These are phyloP conservation scores for Phaeophleospora eucalypticola DNA, from an alignment of 2,329 filamentous ascomycete species.

Conservation along the genomic window DNA sequence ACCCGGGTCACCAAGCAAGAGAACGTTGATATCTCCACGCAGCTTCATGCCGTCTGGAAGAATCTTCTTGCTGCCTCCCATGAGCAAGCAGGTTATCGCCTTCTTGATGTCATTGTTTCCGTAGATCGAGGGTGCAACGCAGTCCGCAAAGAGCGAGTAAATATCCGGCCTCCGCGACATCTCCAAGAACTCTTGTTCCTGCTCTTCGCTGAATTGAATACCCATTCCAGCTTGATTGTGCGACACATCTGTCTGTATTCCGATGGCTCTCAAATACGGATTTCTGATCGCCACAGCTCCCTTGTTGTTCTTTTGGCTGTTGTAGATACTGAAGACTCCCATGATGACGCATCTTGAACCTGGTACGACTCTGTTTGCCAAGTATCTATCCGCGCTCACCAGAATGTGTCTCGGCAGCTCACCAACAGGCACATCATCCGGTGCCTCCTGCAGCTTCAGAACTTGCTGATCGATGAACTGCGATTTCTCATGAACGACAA, in stretches of 20 bases:
- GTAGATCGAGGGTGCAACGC: conserved; percentile 96
- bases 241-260: conserved; percentile 85
- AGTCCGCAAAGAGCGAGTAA: conserved; percentile 85
- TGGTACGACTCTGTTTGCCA: conserved; percentile 92
- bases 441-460: conserved; percentile 94
- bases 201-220: conserved; percentile 83
- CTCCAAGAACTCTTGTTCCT: conserved; percentile 93
- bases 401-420: conserved; percentile 92
- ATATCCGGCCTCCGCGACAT: conserved; percentile 86
- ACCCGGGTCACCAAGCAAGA: conserved; percentile 93
- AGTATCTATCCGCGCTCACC: conserved; percentile 91
- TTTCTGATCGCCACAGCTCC: conserved; percentile 92
- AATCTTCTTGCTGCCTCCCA: conserved; percentile 97
- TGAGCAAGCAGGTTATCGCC: conserved; percentile 84
- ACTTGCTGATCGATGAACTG: conserved; percentile 97
- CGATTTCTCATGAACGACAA: conserved; percentile 89
- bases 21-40: conserved; percentile 95
- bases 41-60: conserved; percentile 96
- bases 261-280: conserved; percentile 87
- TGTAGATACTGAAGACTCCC: conserved; percentile 97
- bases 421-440: conserved; percentile 94
- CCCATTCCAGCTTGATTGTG: conserved; percentile 69
- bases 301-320: conserved; percentile 76
- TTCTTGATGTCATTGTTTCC: conserved; percentile 97
- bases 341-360: conserved; percentile 92